These are phyloP conservation scores for Pseudogymnoascus sp. DNA, from an alignment of 2,329 filamentous ascomycete species.

Conservation along the genomic window DNA sequence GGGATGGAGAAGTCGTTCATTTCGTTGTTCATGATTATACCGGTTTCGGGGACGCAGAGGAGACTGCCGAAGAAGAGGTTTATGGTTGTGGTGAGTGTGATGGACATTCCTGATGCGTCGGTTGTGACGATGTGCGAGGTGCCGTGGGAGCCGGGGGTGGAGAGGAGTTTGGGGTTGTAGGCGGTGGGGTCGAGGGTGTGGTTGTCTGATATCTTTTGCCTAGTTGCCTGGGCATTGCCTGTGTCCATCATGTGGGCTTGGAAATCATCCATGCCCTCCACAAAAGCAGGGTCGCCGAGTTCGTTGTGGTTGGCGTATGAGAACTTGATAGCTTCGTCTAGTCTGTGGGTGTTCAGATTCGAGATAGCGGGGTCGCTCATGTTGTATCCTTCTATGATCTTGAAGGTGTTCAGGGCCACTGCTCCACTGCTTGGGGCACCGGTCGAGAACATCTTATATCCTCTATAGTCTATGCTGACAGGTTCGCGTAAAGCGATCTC, in stretches of 20 bases:
- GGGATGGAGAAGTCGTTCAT: slow-evolving; percentile 84
- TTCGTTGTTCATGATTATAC: slow-evolving; percentile 44
- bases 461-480: slow-evolving; percentile 56
- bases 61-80: slow-evolving; percentile 79
- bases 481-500: slow-evolving; percentile 54
- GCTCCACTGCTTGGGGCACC: slow-evolving; percentile 71
- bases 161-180: slow-evolving; percentile 63
- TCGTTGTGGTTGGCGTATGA: slow-evolving; percentile 72
- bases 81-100: slow-evolving; percentile 78
- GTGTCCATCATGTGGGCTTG: slow-evolving; percentile 61
- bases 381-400: slow-evolving; percentile 71
- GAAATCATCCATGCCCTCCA: slow-evolving; percentile 52
- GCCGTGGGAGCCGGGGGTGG: slow-evolving; percentile 61
- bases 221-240: slow-evolving; percentile 50
- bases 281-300: slow-evolving; percentile 74
- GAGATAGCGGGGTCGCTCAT: slow-evolving; percentile 42
- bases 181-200: slow-evolving; percentile 62
- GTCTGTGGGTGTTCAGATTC: slow-evolving; percentile 69
- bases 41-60: slow-evolving; percentile 68
- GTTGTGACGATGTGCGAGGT: slow-evolving; percentile 67
- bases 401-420: slow-evolving; percentile 59
- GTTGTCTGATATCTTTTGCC: slow-evolving; percentile 61
- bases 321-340: slow-evolving; percentile 85
- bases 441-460: slow-evolving; percentile 60
- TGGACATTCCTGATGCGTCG: slow-evolving; percentile 64